Conservation (phyloP, 306 rosid genomes). For the Sesbania bispinosa region DNA sequence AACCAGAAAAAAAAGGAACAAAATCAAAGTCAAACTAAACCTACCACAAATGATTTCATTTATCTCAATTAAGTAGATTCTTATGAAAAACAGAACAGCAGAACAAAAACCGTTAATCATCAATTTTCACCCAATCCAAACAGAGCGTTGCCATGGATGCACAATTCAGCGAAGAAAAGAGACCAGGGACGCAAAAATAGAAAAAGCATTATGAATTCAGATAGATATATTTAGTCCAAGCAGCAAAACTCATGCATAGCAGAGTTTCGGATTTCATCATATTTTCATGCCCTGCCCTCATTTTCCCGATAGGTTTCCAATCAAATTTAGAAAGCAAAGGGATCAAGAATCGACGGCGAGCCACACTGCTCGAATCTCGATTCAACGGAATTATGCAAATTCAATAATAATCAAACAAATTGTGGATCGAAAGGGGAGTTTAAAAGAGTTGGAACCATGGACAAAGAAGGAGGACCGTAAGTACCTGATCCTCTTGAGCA, state of each 20-base stretch:
- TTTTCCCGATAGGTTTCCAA: no score
- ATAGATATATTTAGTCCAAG: not conserved
- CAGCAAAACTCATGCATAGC: conserved; percentile 31
- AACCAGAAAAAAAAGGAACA: not conserved
- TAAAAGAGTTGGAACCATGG: not conserved
- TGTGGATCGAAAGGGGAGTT: conserved; percentile 9
- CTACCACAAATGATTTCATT: not conserved
- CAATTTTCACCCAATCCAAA: conserved; percentile 15
- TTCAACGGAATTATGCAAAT: conserved; percentile 27
- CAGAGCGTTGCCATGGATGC: conserved; percentile 14
- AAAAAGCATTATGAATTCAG: conserved; percentile 10
- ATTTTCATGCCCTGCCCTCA: not conserved
- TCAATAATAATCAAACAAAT: conserved; percentile 20
- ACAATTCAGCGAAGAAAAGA: conserved; percentile 26
- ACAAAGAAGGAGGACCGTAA: conserved; percentile 11
- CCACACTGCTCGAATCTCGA: conserved; percentile 23
- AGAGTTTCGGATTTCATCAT: conserved; percentile 4
- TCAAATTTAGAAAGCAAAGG: conserved; percentile 13
- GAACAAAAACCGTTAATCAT: conserved; percentile 4
- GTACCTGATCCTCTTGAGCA: conserved; percentile 54
- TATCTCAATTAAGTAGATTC: not conserved
- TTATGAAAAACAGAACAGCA: conserved; percentile 5
- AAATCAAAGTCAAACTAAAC: conserved; percentile 27
- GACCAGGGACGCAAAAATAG: not conserved
- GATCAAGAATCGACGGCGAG: not conserved